These are phyloP conservation scores for Oenanthe sinensis DNA, from an alignment of 129 eudicot species.

Conservation along the genomic window DNA sequence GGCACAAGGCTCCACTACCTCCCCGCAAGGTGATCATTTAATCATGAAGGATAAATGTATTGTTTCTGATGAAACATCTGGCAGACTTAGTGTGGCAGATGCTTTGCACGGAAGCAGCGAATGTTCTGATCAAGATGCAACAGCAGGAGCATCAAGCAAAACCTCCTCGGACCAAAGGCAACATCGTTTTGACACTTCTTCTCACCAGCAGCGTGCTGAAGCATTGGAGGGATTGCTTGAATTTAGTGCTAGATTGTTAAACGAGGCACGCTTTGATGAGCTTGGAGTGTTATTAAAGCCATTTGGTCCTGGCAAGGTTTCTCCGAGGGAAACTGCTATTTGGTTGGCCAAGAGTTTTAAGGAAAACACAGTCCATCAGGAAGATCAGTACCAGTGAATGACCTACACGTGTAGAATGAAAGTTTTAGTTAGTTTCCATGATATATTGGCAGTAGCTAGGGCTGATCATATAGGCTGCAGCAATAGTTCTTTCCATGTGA, in stretches of 20 bases:
- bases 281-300: slow-evolving; percentile 86
- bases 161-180: slow-evolving; percentile 64
- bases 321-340: slow-evolving; percentile 96
- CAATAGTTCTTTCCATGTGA: neutral
- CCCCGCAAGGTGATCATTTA: slow-evolving; percentile 57
- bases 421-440: neutral
- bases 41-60: slow-evolving; percentile 81
- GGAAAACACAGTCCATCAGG: slow-evolving; percentile 59
- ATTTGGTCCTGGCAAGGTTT: slow-evolving; percentile 89
- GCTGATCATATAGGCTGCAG: slow-evolving; percentile 11
- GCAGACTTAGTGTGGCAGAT: slow-evolving; percentile 31
- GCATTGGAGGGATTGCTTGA: slow-evolving; percentile 92
- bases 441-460: slow-evolving; percentile 10
- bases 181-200: slow-evolving; percentile 64
- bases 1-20: slow-evolving; percentile 58
- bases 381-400: slow-evolving; percentile 34
- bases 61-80: slow-evolving; percentile 36
- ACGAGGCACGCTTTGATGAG: slow-evolving; percentile 77
- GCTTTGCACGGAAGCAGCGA: slow-evolving; percentile 44
- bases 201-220: slow-evolving; percentile 78
- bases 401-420: neutral
- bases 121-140: slow-evolving; percentile 71
- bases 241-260: slow-evolving; percentile 82
- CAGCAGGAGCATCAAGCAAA: slow-evolving; percentile 83
- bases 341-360: slow-evolving; percentile 92